Conservation (phyloP, 73 alveolate genomes). For the Blepharisma japonicum region DNA sequence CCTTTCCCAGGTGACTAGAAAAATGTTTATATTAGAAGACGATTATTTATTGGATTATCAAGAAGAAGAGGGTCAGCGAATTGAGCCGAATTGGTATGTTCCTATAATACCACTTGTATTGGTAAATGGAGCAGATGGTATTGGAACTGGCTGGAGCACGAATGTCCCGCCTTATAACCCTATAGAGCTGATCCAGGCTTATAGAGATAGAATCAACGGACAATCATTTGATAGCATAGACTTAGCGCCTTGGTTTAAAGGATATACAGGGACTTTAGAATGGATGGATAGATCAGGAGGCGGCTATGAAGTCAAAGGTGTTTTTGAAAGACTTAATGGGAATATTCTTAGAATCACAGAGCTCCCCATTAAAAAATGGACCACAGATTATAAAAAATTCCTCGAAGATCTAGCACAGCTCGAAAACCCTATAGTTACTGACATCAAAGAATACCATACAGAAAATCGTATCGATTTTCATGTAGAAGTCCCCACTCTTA, state of each 20-base stretch:
- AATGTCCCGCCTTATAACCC: constrained; percentile 94
- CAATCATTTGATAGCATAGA: not conserved
- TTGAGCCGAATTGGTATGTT: constrained; percentile 97
- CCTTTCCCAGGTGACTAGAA: constrained; percentile 84
- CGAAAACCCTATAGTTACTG: constrained; percentile 77
- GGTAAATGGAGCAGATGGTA: constrained; percentile 98
- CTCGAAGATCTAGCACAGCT: constrained; percentile 73
- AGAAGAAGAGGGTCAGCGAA: constrained; percentile 98
- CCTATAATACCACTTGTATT: constrained; percentile 97
- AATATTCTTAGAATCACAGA: constrained; percentile 66
- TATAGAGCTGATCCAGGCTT: constrained; percentile 41
- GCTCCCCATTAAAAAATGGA: constrained; percentile 88
- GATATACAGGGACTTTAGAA: not conserved
- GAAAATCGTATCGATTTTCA: constrained; percentile 84
- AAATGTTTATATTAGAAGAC: constrained; percentile 92
- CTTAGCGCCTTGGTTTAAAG: constrained; percentile 1
- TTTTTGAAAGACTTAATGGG: constrained; percentile 39
- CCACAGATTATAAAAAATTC: constrained; percentile 72
- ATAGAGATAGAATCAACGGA: not conserved
- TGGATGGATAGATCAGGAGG: constrained; percentile 42
- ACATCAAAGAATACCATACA: constrained; percentile 91
- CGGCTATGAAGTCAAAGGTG: constrained; percentile 63
- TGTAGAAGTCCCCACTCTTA: constrained; percentile 48
- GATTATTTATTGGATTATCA: constrained; percentile 92
- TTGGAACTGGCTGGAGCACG: constrained; percentile 99